Evolutionary conservation across 345 rosid species (phyloP).

Genomic region (Arabis hirsuta): DNA sequence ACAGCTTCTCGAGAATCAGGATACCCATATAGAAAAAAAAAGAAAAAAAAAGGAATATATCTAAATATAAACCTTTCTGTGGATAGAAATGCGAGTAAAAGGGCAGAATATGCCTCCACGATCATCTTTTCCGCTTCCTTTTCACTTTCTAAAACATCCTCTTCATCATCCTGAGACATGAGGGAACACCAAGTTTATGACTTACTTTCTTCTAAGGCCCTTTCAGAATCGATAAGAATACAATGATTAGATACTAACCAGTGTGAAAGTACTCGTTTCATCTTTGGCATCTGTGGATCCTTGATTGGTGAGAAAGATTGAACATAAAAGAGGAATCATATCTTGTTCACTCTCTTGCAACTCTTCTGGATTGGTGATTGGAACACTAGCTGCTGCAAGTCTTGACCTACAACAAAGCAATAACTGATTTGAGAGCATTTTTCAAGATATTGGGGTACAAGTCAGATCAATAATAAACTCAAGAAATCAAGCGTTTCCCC

Average conservation of each 20-base stretch:
- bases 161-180: constrained; percentile 65
- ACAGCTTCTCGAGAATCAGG: neutral
- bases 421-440: neutral
- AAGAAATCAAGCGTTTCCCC: neutral
- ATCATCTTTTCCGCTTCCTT: constrained; percentile 97
- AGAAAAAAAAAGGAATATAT: neutral
- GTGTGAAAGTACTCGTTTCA: constrained; percentile 52
- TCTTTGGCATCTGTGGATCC: constrained; percentile 66
- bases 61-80: constrained; percentile 64
- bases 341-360: constrained; percentile 53
- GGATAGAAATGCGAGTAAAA: constrained; percentile 88
- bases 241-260: constrained; percentile 56
- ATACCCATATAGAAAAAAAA: neutral
- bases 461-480: neutral
- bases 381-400: constrained; percentile 75
- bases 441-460: neutral
- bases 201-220: neutral
- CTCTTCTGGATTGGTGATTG: constrained; percentile 57
- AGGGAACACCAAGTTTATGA: constrained; percentile 4
- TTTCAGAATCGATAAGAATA: constrained; percentile 9
- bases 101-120: constrained; percentile 88
- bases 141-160: constrained; percentile 75
- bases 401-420: constrained; percentile 53
- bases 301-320: constrained; percentile 80
- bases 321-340: constrained; percentile 79